Evolutionary conservation across 2,329 filamentous ascomycete genomes (phyloP), one percentile per base, ranked within the genome.

Genomic region (Xylariales sp.): DNA sequence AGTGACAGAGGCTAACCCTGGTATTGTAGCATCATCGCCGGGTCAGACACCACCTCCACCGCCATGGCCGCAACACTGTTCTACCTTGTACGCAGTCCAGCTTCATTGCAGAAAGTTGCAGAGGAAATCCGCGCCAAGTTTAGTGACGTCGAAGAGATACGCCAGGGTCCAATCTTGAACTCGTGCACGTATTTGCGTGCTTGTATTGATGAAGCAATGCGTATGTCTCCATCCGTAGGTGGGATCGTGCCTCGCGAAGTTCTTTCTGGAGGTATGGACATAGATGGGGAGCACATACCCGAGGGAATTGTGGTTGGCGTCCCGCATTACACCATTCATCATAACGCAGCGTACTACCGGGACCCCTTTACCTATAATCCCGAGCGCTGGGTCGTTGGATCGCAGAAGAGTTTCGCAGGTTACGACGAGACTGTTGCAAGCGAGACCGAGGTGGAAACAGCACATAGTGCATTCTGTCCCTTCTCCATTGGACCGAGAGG

Each of bases 381-480:
- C 0, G 81, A 86, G 65, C 74, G 82, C 18, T 86, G 82, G 82
- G 64, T 84, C 12, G 61, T 62, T 2, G 75, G 73, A 4, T 67
- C 64, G 31, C 52, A 54, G 50, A 58, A 71, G 59, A 56, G 59
- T 52, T 31, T 45, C 57, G 20, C 58, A 48, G 21, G 59, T 12
- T 25, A 38, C n/a, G 45, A 38, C 12, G 51, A 64, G 28, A 60
- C 58, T 42, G 51, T 57, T 21, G 69, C 71, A 1, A 72, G 64
- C 4, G 71, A 74, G 43, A 68, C 71, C 2, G 74, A 78, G 39
- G 64, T 78, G 2, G 65, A 69, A 3, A 55, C 67, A 4, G 82
- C 84, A 2, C 75, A 83, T 38, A 73, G 70, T 24, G 86, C 86
- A 1, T 91, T 86, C 62, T 88, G 82, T 47, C 84, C 87, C 2